Conservation (phyloP, 179 eudicot genomes). For the Corrigiola litoralis region DNA sequence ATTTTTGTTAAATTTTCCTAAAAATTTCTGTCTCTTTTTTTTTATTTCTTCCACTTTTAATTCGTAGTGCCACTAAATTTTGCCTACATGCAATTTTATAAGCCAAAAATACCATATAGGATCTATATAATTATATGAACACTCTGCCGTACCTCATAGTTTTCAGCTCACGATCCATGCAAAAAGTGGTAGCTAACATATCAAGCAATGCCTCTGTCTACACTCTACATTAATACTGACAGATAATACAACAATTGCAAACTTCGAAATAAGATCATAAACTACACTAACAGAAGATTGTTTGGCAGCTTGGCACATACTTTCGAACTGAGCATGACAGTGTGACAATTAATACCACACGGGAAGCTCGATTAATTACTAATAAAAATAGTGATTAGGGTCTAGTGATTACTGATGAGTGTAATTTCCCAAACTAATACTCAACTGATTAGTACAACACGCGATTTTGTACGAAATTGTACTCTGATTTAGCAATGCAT, state of each 20-base stretch:
- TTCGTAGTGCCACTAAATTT: no score
- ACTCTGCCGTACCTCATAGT: no score
- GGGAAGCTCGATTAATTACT: constrained; percentile 16
- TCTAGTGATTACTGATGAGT: background rate
- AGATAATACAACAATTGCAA: constrained; percentile 21
- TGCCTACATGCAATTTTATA: no score
- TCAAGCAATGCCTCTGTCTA: constrained; percentile 23
- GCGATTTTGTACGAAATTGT: constrained; percentile 17
- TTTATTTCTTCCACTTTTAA: no score
- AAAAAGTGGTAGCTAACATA: constrained; percentile 28
- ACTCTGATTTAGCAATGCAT: no score
- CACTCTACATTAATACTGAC: constrained; percentile 19
- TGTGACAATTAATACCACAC: constrained; percentile 21
- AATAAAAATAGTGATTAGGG: background rate
- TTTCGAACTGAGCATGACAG: constrained; percentile 14
- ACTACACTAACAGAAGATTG: background rate
- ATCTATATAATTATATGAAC: no score
- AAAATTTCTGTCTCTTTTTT: no score
- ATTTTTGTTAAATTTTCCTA: no score
- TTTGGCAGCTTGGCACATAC: constrained; percentile 9
- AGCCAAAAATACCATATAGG: no score
- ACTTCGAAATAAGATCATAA: constrained; percentile 16
- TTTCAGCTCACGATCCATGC: constrained; percentile 21
- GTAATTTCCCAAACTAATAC: no score
- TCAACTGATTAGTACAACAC: constrained; percentile 5